Base-by-base conservation (phyloP, 768 basidiomycete genomes). In the Pleurotus citrinopileatus region DNA sequence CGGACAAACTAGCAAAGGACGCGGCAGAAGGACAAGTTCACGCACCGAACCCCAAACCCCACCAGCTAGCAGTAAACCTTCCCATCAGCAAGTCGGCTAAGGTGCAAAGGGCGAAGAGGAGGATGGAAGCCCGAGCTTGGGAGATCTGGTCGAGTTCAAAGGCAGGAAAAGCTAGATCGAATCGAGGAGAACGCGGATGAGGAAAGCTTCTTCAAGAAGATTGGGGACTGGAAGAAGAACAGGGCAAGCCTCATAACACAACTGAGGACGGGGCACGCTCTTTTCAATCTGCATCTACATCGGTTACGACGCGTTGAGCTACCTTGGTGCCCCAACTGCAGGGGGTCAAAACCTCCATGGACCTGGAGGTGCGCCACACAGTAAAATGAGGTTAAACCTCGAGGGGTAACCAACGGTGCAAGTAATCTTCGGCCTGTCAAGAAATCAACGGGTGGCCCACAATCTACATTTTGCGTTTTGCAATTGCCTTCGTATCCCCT, bases 1-100 rank as follows among this genome's bases (percentile, higher is more conserved):
- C 42, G 3, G 67, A 72, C 40, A 32, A 50, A 26, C 62, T 60
- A n/a, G 69, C 68, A 0, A 68, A 59, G 26, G 42, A 48, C 4
- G 63, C 61, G 29, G 27, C 61, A 44, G 52, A 43, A 42, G 46
- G 52, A 6, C 38, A 42, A 4, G 53, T 52, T 7, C 26, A 22
- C 1, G 12, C 10, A 55, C 43, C 47, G 19, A 27, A 20, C 9
- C n/a, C 2, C 23, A 32, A 48, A 2, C 55, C 52, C 2, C 4
- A 20, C 1, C 27, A 23, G 6, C 37, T 53, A n/a, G 8, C 15
- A 15, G 36, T 8, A 5, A 48, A 1, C 29, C 56, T 63, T 0
- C 65, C 62, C 0, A 37, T 22, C 0, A 65, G 64, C 53, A 57
- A 23, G 1, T 36, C 57, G 10, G 63, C 67, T 36, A 17, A 52